Percentiles rank a stretch among this genome's conserved stretches.
phyloP scores from a whole-genome alignment of 345 rosid genomes.

The rapeseed (Brassica napus) region DNA sequence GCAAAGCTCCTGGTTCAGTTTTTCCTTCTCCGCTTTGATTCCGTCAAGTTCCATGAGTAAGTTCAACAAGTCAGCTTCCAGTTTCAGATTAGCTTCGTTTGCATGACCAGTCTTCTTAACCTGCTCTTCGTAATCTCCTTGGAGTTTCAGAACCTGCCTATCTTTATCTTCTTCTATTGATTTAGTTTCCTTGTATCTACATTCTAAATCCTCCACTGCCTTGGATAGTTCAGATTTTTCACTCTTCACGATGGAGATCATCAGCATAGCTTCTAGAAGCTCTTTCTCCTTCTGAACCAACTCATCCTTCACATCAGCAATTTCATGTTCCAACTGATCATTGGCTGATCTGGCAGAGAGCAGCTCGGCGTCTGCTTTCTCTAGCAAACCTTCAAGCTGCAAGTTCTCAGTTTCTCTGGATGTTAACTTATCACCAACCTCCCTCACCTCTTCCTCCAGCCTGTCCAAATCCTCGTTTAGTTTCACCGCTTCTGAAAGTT shows the following conservation, averaged over 20 bases:
- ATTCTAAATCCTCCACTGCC: conserved; percentile 56
- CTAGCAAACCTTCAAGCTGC: conserved; percentile 44
- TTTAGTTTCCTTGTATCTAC: conserved; percentile 60
- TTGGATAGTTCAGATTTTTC: conserved; percentile 50
- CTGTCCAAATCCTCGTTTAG: conserved; percentile 45
- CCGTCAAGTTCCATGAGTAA: conserved; percentile 49
- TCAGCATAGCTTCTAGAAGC: conserved; percentile 47
- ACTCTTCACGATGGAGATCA: conserved; percentile 39
- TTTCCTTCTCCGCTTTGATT: conserved; percentile 53
- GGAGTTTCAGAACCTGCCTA: conserved; percentile 55
- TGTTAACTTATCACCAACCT: conserved; percentile 46
- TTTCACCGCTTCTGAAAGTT: conserved; percentile 48
- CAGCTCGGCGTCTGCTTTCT: conserved; percentile 45
- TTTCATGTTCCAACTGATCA: conserved; percentile 49
- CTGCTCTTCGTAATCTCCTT: conserved; percentile 53
- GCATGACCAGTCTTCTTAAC: conserved; percentile 45
- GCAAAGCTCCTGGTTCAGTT: conserved; percentile 51
- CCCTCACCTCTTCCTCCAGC: conserved; percentile 54
- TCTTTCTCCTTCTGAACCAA: conserved; percentile 50
- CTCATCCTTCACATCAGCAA: conserved; percentile 47
- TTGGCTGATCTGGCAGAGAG: conserved; percentile 46
- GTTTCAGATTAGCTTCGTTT: conserved; percentile 46
- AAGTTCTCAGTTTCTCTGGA: conserved; percentile 43
- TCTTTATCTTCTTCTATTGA: conserved; percentile 48
- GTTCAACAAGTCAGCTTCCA: conserved; percentile 52